A percentile compares a stretch with the other conserved stretches of the same genome.
These are phyloP conservation scores for Nakazawaea siamensis DNA, from an alignment of 805 yeast species.

Conservation along the genomic window DNA sequence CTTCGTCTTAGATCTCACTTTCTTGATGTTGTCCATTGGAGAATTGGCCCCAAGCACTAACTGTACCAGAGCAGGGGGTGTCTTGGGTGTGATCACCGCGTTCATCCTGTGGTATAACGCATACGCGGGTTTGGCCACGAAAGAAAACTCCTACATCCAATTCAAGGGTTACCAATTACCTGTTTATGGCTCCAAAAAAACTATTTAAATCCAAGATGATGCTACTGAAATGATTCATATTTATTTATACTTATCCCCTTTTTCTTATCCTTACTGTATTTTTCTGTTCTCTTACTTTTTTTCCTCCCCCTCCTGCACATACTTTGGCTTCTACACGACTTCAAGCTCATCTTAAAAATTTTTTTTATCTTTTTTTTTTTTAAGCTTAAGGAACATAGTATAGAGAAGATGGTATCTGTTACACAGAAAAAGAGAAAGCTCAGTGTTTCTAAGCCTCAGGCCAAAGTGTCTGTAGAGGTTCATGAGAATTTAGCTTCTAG, in stretches of 20 bases:
- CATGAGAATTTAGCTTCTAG: not conserved
- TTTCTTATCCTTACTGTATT: no score
- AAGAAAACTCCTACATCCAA: conserved; percentile 53
- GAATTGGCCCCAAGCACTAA: conserved; percentile 34
- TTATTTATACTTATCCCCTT: no score
- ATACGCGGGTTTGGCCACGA: conserved; percentile 58
- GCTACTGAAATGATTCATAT: not conserved
- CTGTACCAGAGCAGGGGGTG: conserved; percentile 50
- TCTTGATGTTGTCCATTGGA: conserved; percentile 43
- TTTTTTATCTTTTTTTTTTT: not conserved
- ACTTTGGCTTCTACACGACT: no score
- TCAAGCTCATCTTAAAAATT: no score
- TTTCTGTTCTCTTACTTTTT: no score
- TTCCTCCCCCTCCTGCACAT: no score
- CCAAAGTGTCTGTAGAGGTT: conserved; percentile 2
- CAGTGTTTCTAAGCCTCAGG: not conserved
- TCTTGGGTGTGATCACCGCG: conserved; percentile 53
- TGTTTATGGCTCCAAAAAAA: conserved; percentile 13
- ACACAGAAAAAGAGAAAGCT: not conserved
- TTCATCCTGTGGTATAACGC: conserved; percentile 66
- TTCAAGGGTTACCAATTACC: conserved; percentile 24
- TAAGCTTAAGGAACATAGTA: not conserved
- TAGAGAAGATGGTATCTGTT: not conserved
- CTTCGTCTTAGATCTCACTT: conserved; percentile 43
- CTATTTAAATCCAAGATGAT: not conserved